These are phyloP conservation scores for Zygoascus flipseniorum DNA, from an alignment of 805 yeast species.

Conservation along the genomic window DNA sequence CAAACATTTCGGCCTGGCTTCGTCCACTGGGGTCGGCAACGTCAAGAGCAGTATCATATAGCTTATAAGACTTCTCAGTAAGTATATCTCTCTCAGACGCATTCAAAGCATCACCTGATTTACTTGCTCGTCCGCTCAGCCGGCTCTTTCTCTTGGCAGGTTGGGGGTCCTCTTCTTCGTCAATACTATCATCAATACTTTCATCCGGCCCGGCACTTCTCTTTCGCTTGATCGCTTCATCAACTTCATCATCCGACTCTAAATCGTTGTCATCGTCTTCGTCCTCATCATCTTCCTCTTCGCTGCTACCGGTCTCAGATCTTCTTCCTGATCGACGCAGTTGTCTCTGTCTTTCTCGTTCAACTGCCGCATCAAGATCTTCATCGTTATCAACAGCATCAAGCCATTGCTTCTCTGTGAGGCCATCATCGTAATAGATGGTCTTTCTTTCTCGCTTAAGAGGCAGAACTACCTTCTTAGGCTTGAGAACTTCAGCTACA, in stretches of 20 bases:
- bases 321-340: slow-evolving; percentile 3
- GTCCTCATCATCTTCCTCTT: neutral
- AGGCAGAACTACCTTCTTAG: slow-evolving; percentile 19
- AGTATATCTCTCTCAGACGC: slow-evolving; percentile 10
- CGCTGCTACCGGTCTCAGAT: neutral
- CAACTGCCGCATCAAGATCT: slow-evolving; percentile 48
- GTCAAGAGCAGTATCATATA: slow-evolving; percentile 10
- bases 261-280: slow-evolving; percentile 5
- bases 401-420: slow-evolving; percentile 89
- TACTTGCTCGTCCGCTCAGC: slow-evolving; percentile 2
- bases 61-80: slow-evolving; percentile 5
- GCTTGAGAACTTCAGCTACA: slow-evolving; percentile 30
- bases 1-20: slow-evolving; percentile 35
- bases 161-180: slow-evolving; percentile 9
- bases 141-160: slow-evolving; percentile 9
- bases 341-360: slow-evolving; percentile 28
- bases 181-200: slow-evolving; percentile 2
- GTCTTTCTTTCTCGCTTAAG: slow-evolving; percentile 73
- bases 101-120: slow-evolving; percentile 12
- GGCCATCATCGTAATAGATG: slow-evolving; percentile 66
- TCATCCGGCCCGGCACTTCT: slow-evolving; percentile 2
- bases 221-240: neutral
- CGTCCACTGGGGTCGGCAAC: slow-evolving; percentile 36
- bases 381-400: slow-evolving; percentile 51
- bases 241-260: neutral